These are phyloP conservation scores for Lanzia echinophila DNA, from an alignment of 2,329 filamentous ascomycete species.

Conservation along the genomic window DNA sequence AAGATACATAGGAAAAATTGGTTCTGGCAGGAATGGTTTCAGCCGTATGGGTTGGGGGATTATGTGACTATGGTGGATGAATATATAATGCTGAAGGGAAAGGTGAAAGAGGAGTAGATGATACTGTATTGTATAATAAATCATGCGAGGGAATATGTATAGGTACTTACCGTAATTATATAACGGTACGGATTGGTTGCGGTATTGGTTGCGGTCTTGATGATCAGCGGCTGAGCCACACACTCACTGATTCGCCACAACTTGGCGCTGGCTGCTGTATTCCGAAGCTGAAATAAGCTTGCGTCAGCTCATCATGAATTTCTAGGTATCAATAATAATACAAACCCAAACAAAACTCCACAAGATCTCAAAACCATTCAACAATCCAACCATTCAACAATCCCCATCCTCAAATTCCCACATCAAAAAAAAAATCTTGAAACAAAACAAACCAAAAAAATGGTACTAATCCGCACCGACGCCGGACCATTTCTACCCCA, in stretches of 20 bases:
- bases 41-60: slow-evolving; percentile 40
- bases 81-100: slow-evolving; percentile 25
- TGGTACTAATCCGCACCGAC: slow-evolving; percentile 15
- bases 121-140: neutral
- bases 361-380: neutral
- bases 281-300: neutral
- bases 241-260: neutral
- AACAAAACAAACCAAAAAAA: neutral
- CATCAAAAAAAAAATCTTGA: neutral
- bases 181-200: too few species aligned
- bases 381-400: neutral
- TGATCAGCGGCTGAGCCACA: neutral
- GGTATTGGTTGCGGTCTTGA: neutral
- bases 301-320: neutral
- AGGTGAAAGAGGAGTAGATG: neutral
- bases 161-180: neutral
- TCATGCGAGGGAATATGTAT: neutral
- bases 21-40: slow-evolving; percentile 35
- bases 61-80: slow-evolving; percentile 39
- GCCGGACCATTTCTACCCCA: neutral
- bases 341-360: too few species aligned
- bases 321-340: neutral
- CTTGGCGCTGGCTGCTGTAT: neutral
- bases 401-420: neutral
- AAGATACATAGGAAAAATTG: slow-evolving; percentile 44